Conservation (phyloP, 306 rosid genomes). For the Medicago lupulina region DNA sequence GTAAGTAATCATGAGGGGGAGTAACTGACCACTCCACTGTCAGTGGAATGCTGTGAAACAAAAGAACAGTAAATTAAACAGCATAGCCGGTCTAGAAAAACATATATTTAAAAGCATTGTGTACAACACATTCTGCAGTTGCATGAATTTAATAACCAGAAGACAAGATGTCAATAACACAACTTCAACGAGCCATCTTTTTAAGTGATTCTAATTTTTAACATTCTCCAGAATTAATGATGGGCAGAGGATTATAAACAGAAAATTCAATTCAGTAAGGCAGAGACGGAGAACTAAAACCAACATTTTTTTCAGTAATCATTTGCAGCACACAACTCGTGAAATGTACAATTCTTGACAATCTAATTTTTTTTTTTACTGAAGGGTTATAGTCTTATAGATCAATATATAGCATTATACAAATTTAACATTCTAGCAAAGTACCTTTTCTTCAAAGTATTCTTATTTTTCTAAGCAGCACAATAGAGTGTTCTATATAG, state of each 20-base stretch:
- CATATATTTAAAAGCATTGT: slow-evolving; percentile 13
- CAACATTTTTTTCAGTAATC: slow-evolving; percentile 8
- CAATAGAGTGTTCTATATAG: slow-evolving; percentile 11
- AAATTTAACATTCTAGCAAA: slow-evolving; percentile 14
- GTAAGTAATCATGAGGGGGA: slow-evolving; percentile 76
- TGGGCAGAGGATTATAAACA: slow-evolving; percentile 9
- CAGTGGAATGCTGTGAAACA: slow-evolving; percentile 77
- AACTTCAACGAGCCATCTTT: slow-evolving; percentile 3
- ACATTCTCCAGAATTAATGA: slow-evolving; percentile 15
- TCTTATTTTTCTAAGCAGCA: slow-evolving; percentile 8
- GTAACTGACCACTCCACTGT: slow-evolving; percentile 91
- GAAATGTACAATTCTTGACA: slow-evolving; percentile 27
- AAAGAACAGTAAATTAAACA: slow-evolving; percentile 40
- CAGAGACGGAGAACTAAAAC: background rate
- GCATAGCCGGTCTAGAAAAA: slow-evolving; percentile 20
- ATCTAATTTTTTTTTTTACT: background rate
- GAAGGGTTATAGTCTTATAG: background rate
- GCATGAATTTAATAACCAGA: slow-evolving; percentile 37
- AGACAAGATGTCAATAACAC: slow-evolving; percentile 8
- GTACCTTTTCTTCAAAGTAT: slow-evolving; percentile 15
- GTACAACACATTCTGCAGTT: slow-evolving; percentile 28
- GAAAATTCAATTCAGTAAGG: slow-evolving; percentile 16
- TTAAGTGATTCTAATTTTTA: slow-evolving; percentile 24
- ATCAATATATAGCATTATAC: background rate
- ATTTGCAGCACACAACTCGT: slow-evolving; percentile 10